Percentiles rank a stretch among this genome's conserved stretches.
Conservation (phyloP, 805 yeast genomes). For the Barnettozyma sucrosica region DNA sequence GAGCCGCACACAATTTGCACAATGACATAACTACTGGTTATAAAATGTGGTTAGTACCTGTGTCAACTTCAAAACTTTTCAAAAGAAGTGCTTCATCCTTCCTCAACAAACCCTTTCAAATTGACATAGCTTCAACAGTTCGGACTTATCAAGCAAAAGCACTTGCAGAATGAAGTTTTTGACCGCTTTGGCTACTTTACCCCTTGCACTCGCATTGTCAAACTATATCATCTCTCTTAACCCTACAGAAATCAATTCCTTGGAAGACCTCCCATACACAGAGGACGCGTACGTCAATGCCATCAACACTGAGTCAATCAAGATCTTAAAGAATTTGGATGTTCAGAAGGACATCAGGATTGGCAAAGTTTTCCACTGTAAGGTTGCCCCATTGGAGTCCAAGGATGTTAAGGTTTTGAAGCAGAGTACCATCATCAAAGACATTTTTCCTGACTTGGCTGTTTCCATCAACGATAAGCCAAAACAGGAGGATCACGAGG, state of each 20-base stretch:
- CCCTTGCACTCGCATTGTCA: neutral
- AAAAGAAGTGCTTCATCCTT: too few relatives aligned
- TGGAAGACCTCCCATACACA: neutral
- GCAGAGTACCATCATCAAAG: conserved; percentile 2
- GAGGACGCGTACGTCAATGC: neutral
- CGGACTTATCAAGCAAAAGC: neutral
- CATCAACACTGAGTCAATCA: conserved; percentile 4
- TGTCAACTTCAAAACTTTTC: too few relatives aligned
- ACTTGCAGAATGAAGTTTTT: neutral
- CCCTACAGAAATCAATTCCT: neutral
- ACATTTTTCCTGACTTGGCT: conserved; percentile 32
- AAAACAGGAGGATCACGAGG: neutral
- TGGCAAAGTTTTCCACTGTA: conserved; percentile 8
- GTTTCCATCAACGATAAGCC: conserved; percentile 24
- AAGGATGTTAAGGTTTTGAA: conserved; percentile 2
- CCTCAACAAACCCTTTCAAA: too few relatives aligned
- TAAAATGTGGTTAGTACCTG: neutral
- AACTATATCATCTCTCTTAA: neutral
- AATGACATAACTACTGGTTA: neutral
- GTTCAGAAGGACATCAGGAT: conserved; percentile 5
- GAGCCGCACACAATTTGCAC: neutral
- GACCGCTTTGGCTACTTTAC: neutral
- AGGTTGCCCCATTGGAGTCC: conserved; percentile 8
- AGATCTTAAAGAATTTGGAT: conserved; percentile 5
- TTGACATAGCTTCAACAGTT: too few relatives aligned